Evolutionary conservation across 2,329 filamentous ascomycete species (phyloP), one percentile per base, ranked within the genome.

Genomic region (Aspergillus brasiliensis): DNA sequence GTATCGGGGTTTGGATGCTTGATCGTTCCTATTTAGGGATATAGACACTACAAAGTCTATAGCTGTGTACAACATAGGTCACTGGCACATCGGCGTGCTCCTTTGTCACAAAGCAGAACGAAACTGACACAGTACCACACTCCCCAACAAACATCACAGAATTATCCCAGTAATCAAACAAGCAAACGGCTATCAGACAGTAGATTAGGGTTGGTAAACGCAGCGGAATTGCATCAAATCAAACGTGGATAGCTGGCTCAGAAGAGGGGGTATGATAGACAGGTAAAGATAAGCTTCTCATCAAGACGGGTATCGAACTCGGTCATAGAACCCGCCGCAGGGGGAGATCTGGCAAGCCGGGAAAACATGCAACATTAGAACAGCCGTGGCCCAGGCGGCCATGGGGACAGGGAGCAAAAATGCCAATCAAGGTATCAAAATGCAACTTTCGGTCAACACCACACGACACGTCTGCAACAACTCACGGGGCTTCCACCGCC

Each of bases 241-340:
- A 19, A 57, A 56, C 25, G 58, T 17, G 59, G 25, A 40, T 27
- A 63, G 31, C 57, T 52, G 54, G 46, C 57, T 57, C 34, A 49
- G 58, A 60, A 49, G 48, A n/a, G 47, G 62, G 61, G 65, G 65
- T 66, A 65, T 67, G 64, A 59, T 60, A 60, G 59, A 60, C 46
- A 66, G 57, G 46, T 60, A 56, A 62, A 51, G 54, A 53, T 47
- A 59, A 61, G 51, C 51, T 60, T 62, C 60, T 63, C 57, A 53
- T 61, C 56, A 60, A 44, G 57, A 59, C 51, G 57, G 61, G 54
- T 60, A 66, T 63, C 60, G 62, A 65, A 63, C 56, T 63, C 60
- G 58, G 58, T 60, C 60, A 56, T 54, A 55, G 48, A 46, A 58
- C 64, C 52, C 61, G 52, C 57, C 54, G 63, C 58, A 61, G 47